Evolutionary conservation across 208 protist species (phyloP), one percentile per base, ranked within the genome.

Genomic region (Wallacemonas sp.): DNA sequence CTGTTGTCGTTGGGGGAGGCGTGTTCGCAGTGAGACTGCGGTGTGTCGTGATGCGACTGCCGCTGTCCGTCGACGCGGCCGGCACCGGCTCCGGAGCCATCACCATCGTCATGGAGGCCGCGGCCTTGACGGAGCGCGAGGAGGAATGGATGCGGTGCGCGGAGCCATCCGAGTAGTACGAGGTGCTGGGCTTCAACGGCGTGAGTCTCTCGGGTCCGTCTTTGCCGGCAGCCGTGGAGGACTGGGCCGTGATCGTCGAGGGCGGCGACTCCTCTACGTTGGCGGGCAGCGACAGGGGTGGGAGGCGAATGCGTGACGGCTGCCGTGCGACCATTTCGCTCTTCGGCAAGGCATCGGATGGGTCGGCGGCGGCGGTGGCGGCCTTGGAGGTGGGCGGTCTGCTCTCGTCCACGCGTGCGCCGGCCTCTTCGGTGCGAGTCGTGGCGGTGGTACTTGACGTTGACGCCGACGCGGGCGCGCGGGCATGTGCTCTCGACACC

Each of bases 41-140:
- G 21, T 47, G 21, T 12, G 27, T 64, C 24, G 59, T 51, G 31
- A 22, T 47, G 8, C 36, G 42, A 44, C 45, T 65, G 24, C 60
- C 31, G 15, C 62, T 33, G 19, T 58, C 41, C 3, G 17, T 47
- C 22, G 41, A 47, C 46, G 17, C 21, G 5, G 46, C 46, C 19
- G 62, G 46, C 33, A 58, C 0, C 22, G 47, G 62, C 62, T 55
- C 62, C 15, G 47, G 62, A 2, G 62, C 46, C 11, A 67, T 22
- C 45, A 67, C 62, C 30, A 67, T 42, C 4, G 44, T 64, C 42
- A n/a, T n/a, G n/a, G 42, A 44, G 3, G 28, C 51, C 15, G 51
- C 34, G 8, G 51, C 51, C 51, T 38, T 58, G 30, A 58, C 30
- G 2, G 51, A 58, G 9, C 31, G 8, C 26, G 31, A 26, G 24